A percentile compares a stretch with the other conserved stretches of the same genome.
These are phyloP conservation scores for Dendrobium catenatum DNA, from an alignment of 106 monocot species.

Conservation along the genomic window DNA sequence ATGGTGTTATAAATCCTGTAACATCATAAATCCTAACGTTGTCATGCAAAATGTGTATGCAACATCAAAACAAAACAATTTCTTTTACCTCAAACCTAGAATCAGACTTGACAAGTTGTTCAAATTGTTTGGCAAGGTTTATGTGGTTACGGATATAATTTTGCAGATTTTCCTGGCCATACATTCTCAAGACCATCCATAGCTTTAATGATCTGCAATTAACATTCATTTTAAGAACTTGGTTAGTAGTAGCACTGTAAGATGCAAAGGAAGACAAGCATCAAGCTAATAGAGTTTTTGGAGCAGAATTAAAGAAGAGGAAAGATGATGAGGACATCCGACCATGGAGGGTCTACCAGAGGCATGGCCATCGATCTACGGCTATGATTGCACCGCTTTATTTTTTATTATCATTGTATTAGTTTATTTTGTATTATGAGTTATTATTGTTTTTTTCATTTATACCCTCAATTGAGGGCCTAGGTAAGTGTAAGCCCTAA, in stretches of 20 bases:
- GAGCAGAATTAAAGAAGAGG: not conserved
- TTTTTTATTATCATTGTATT: no score
- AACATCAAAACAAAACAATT: not conserved
- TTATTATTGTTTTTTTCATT: no score
- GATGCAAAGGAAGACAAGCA: not conserved
- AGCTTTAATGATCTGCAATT: slow-evolving; percentile 69
- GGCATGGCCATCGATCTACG: no score
- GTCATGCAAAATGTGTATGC: not conserved
- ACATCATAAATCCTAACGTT: not conserved
- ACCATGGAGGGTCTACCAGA: no score
- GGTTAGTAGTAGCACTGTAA: not conserved
- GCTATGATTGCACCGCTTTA: no score
- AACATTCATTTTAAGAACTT: not conserved
- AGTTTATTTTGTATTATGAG: no score
- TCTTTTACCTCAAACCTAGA: slow-evolving; percentile 78
- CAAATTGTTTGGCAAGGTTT: slow-evolving; percentile 60
- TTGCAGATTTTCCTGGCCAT: slow-evolving; percentile 68
- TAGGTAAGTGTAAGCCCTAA: no score
- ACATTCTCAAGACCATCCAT: slow-evolving; percentile 84
- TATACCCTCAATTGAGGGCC: no score
- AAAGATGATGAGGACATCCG: not conserved
- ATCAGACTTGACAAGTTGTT: slow-evolving; percentile 50
- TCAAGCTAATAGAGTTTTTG: not conserved
- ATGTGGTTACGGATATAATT: slow-evolving; percentile 68
- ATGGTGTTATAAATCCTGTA: not conserved